Conservation (phyloP, 2,329 filamentous ascomycete species). For the Epichloe sp. region DNA sequence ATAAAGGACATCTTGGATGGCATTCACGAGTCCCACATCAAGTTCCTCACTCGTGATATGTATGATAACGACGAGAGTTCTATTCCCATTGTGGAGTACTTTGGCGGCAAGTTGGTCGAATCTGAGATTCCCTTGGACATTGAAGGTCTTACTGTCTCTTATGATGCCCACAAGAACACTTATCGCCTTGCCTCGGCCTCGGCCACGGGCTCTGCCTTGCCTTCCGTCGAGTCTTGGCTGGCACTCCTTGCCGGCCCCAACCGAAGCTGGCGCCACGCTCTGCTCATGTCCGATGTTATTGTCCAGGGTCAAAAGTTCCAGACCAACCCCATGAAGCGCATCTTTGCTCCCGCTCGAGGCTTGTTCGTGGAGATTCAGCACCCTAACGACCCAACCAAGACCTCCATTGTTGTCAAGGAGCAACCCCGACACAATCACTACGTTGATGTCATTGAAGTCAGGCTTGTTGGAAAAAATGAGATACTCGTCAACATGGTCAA, state of each 20-base stretch:
- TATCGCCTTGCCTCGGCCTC: conserved; percentile 71
- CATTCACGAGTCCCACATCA: conserved; percentile 80
- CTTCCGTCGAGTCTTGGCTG: conserved; percentile 73
- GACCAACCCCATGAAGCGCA: conserved; percentile 86
- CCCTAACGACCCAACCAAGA: conserved; percentile 72
- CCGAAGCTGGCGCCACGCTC: conserved; percentile 87
- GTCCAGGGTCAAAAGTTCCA: conserved; percentile 95
- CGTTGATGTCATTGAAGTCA: conserved; percentile 77
- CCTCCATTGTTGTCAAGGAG: conserved; percentile 76
- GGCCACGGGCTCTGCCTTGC: conserved; percentile 59
- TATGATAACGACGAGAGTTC: conserved; percentile 61
- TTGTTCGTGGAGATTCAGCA: conserved; percentile 79
- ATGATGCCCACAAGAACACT: conserved; percentile 64
- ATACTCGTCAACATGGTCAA: conserved; percentile 87
- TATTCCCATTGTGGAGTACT: conserved; percentile 86
- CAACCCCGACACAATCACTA: conserved; percentile 77
- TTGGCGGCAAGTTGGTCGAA: conserved; percentile 76
- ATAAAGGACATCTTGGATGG: conserved; percentile 89
- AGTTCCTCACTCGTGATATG: conserved; percentile 62
- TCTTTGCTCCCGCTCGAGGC: conserved; percentile 75
- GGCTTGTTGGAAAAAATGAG: conserved; percentile 59
- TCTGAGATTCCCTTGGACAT: conserved; percentile 60
- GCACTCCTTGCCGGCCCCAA: conserved; percentile 72
- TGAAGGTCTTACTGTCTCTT: conserved; percentile 73
- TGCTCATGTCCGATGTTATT: conserved; percentile 86